These are phyloP conservation scores for Elaphomyces granulatus DNA, from an alignment of 495 filamentous ascomycete species.

Conservation along the genomic window DNA sequence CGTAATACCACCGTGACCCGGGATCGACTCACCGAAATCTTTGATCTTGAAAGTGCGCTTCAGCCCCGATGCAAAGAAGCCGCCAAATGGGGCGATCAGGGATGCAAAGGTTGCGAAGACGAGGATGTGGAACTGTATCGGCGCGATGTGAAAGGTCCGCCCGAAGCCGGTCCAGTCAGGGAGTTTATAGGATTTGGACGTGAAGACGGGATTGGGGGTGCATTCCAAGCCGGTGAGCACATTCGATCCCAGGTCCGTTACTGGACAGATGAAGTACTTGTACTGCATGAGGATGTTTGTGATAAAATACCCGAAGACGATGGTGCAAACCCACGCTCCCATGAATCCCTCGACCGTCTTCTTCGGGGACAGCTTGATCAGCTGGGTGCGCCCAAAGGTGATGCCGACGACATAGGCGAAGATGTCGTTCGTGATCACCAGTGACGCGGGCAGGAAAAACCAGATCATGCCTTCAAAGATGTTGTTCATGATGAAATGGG, in stretches of 20 bases:
- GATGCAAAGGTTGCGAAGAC: constrained; percentile 88
- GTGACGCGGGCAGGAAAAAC: constrained; percentile 93
- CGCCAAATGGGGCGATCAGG: constrained; percentile 93
- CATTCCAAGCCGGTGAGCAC: constrained; percentile 84
- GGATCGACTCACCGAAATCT: constrained; percentile 97
- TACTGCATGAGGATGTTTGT: constrained; percentile 81
- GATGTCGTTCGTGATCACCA: constrained; percentile 98
- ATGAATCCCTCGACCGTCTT: constrained; percentile 99
- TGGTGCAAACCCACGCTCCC: constrained; percentile 91
- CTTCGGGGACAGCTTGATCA: constrained; percentile 97
- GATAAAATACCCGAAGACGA: constrained; percentile 68
- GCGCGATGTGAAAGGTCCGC: constrained; percentile 49
- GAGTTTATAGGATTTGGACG: constrained; percentile 63
- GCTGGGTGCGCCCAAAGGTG: constrained; percentile 86
- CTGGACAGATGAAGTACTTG: constrained; percentile 97
- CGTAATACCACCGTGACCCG: constrained; percentile 95
- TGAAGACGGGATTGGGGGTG: constrained; percentile 83
- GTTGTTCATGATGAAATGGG: constrained; percentile 99
- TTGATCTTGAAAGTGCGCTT: constrained; percentile 99
- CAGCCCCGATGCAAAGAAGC: constrained; percentile 94
- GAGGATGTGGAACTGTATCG: constrained; percentile 92
- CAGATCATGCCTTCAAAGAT: constrained; percentile 99
- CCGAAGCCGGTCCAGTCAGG: constrained; percentile 54
- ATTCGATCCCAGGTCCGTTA: constrained; percentile 89
- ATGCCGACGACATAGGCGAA: constrained; percentile 98